Evolutionary conservation across 2,329 filamentous ascomycete species (phyloP).

Genomic region (Diaporthe sp.): DNA sequence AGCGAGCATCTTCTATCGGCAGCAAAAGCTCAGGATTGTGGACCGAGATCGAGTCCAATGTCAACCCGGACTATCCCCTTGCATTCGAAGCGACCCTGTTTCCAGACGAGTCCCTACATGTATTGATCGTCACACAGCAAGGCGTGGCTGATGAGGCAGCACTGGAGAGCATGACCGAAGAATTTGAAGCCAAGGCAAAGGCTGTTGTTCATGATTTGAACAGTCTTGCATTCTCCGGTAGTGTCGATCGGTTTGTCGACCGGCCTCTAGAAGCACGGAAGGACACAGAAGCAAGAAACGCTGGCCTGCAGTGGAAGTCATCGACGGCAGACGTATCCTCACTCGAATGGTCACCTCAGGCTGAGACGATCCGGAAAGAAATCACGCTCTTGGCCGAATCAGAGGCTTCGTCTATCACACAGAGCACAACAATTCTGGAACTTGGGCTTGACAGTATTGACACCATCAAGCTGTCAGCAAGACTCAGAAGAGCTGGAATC

Average conservation of each 20-base stretch:
- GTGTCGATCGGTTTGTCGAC: neutral
- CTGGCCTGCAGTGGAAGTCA: neutral
- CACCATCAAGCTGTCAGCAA: conserved; percentile 83
- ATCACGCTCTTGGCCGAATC: conserved; percentile 72
- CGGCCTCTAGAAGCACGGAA: neutral
- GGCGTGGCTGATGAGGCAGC: conserved; percentile 45
- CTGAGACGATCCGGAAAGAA: conserved; percentile 66
- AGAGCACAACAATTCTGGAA: conserved; percentile 76
- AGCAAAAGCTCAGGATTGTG: conserved; percentile 57
- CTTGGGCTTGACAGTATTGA: conserved; percentile 94
- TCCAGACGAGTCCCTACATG: conserved; percentile 55
- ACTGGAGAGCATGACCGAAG: conserved; percentile 51
- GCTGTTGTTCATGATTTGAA: conserved; percentile 39
- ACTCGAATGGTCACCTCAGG: conserved; percentile 70
- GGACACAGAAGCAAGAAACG: neutral
- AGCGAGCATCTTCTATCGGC: conserved; percentile 56
- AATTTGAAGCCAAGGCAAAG: conserved; percentile 47
- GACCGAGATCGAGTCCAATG: conserved; percentile 59
- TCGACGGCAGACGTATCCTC: neutral
- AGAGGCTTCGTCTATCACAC: conserved; percentile 60
- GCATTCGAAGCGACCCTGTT: conserved; percentile 78
- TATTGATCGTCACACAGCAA: conserved; percentile 70
- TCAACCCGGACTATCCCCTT: conserved; percentile 76
- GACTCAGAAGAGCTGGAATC: conserved; percentile 71
- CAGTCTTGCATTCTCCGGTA: conserved; percentile 1